Conservation (phyloP, 495 filamentous ascomycete genomes). For the Annulohypoxylon bovei region DNA sequence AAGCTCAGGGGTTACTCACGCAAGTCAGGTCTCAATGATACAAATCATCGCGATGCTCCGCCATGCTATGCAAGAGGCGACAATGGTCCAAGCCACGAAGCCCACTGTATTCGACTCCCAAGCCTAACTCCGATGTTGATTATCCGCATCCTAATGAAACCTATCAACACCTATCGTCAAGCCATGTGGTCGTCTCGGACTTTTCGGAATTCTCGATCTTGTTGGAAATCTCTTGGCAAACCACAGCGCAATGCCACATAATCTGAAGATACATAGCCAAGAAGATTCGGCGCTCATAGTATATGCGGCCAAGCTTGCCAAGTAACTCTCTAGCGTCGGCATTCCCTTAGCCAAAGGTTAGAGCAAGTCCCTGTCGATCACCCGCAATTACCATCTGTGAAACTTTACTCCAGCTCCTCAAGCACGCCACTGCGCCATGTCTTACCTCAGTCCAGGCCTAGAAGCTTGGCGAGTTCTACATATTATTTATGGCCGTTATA, state of each 20-base stretch:
- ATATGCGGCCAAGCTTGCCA: conserved; percentile 38
- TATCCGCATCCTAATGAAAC: background rate
- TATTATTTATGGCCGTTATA: background rate
- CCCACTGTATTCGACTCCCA: background rate
- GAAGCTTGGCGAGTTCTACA: conserved; percentile 16
- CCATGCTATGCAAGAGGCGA: background rate
- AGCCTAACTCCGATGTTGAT: conserved; percentile 3
- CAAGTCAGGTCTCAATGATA: background rate
- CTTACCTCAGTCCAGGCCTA: conserved; percentile 18
- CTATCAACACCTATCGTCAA: background rate
- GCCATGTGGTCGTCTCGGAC: conserved; percentile 13
- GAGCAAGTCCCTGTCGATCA: conserved; percentile 40
- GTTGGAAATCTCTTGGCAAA: conserved; percentile 6
- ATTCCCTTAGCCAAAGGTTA: conserved; percentile 24
- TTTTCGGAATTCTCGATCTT: conserved; percentile 18
- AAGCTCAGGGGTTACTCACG: background rate
- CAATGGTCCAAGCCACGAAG: background rate
- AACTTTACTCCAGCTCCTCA: conserved; percentile 22
- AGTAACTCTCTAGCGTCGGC: conserved; percentile 27
- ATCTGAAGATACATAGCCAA: conserved; percentile 23
- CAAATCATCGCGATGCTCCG: background rate
- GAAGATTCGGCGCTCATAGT: conserved; percentile 21
- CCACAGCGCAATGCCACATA: background rate
- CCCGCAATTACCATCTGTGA: conserved; percentile 29
- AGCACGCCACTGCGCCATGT: conserved; percentile 24